Conservation (phyloP, 768 basidiomycete genomes). For the Trametes cingulata region DNA sequence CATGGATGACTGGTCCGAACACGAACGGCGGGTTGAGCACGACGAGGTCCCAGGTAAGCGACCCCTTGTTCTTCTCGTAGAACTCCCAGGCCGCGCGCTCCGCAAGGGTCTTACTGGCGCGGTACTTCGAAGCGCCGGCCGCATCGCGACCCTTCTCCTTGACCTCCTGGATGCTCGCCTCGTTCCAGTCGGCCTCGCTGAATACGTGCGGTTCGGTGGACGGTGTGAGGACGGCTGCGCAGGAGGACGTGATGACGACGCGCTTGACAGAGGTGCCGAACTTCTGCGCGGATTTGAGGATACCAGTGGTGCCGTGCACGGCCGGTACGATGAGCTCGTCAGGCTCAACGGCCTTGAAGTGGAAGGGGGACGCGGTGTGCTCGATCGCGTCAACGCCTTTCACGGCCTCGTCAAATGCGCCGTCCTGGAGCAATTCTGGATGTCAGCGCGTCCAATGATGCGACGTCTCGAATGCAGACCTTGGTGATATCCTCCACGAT, state of each 20-base stretch:
- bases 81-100: slow-evolving; percentile 60
- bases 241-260: slow-evolving; percentile 62
- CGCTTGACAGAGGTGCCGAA: slow-evolving; percentile 50
- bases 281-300: slow-evolving; percentile 61
- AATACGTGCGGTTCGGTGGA: slow-evolving; percentile 32
- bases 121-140: slow-evolving; percentile 44
- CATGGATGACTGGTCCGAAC: slow-evolving; percentile 32
- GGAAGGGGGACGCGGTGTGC: slow-evolving; percentile 69
- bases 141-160: slow-evolving; percentile 52
- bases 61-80: slow-evolving; percentile 42
- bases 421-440: slow-evolving; percentile 39
- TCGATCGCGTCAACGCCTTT: slow-evolving; percentile 72
- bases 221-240: slow-evolving; percentile 43
- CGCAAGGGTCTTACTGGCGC: slow-evolving; percentile 58
- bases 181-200: slow-evolving; percentile 64
- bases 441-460: neutral
- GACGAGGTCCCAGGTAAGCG: slow-evolving; percentile 51
- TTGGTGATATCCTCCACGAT: slow-evolving; percentile 70
- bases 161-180: slow-evolving; percentile 44
- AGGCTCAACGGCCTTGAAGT: slow-evolving; percentile 45
- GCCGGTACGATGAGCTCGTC: slow-evolving; percentile 68
- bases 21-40: slow-evolving; percentile 54
- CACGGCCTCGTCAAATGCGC: slow-evolving; percentile 79
- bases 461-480: slow-evolving; percentile 32
- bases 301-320: slow-evolving; percentile 64